Percentiles rank a stretch among this genome's conserved stretches.
Conservation (phyloP, 2,329 filamentous ascomycete species). For the Tolypocladium sp. region DNA sequence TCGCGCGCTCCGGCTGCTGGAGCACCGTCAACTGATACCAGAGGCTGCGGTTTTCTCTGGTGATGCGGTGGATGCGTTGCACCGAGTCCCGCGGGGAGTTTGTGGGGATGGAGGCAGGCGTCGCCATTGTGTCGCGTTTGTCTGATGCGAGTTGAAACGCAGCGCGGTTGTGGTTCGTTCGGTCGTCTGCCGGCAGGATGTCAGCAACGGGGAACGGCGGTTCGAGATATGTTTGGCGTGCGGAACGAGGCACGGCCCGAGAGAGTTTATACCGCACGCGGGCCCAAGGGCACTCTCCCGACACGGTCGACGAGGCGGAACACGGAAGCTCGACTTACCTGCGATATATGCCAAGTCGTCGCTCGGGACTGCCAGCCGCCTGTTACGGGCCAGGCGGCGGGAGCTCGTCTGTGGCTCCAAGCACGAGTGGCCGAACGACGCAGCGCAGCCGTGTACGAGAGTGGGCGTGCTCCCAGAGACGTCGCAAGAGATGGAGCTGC, state of each 20-base stretch:
- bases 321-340: not conserved
- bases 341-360: not conserved
- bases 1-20: constrained; percentile 87
- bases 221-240: not conserved
- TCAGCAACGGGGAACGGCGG: not conserved
- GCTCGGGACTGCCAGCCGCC: not conserved
- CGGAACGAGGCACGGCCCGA: not conserved
- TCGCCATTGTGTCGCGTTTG: constrained; percentile 19
- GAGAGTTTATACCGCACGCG: not conserved
- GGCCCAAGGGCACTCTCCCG: not conserved
- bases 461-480: not conserved
- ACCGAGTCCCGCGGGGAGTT: constrained; percentile 23
- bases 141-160: not conserved
- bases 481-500: not conserved
- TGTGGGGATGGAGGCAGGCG: constrained; percentile 17
- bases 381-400: not conserved
- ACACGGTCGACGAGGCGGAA: not conserved
- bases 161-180: not conserved
- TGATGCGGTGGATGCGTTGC: constrained; percentile 42
- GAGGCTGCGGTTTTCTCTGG: constrained; percentile 66
- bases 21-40: constrained; percentile 79
- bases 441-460: not conserved
- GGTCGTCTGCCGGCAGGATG: not conserved
- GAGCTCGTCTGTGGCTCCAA: not conserved
- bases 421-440: not conserved